phyloP scores from a whole-genome alignment of 1,284 basidiomycete species.

The Sporisorium sorghi region DNA sequence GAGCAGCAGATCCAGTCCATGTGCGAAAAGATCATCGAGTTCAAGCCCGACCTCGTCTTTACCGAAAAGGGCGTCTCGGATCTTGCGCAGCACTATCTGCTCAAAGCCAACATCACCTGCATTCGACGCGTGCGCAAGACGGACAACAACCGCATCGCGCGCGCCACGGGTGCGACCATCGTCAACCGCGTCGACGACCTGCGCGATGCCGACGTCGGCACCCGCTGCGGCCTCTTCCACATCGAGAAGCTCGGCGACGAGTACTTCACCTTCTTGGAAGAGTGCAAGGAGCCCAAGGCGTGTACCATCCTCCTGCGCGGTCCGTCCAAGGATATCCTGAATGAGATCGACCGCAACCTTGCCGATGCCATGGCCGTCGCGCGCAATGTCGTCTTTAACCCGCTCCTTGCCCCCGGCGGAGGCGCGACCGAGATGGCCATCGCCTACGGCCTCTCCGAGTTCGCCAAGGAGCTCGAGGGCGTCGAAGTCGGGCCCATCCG shows the following conservation, averaged over 20 bases:
- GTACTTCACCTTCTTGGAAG: constrained; percentile 93
- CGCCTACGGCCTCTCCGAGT: constrained; percentile 85
- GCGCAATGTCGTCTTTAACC: constrained; percentile 96
- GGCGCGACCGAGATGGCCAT: constrained; percentile 99
- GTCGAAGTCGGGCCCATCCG: constrained; percentile 90
- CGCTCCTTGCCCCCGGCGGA: constrained; percentile 88
- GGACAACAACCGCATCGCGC: constrained; percentile 97
- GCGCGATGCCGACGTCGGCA: constrained; percentile 89
- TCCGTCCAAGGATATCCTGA: constrained; percentile 96
- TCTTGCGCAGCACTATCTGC: constrained; percentile 90
- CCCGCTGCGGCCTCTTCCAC: constrained; percentile 91
- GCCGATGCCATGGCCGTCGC: constrained; percentile 98
- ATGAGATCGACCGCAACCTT: constrained; percentile 97
- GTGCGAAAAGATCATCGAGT: constrained; percentile 87
- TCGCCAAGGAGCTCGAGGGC: constrained; percentile 77
- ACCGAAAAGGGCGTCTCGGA: constrained; percentile 97
- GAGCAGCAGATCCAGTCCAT: constrained; percentile 95
- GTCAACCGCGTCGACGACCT: constrained; percentile 97
- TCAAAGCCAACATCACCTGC: constrained; percentile 89
- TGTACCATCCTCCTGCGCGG: constrained; percentile 99
- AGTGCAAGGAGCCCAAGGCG: constrained; percentile 92
- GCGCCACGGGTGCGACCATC: constrained; percentile 94
- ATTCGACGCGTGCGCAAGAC: constrained; percentile 95
- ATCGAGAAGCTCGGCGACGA: constrained; percentile 98
- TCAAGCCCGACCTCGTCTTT: constrained; percentile 94